phyloP scores from a whole-genome alignment of 805 yeast species.

The Ogataea salicorniae region DNA sequence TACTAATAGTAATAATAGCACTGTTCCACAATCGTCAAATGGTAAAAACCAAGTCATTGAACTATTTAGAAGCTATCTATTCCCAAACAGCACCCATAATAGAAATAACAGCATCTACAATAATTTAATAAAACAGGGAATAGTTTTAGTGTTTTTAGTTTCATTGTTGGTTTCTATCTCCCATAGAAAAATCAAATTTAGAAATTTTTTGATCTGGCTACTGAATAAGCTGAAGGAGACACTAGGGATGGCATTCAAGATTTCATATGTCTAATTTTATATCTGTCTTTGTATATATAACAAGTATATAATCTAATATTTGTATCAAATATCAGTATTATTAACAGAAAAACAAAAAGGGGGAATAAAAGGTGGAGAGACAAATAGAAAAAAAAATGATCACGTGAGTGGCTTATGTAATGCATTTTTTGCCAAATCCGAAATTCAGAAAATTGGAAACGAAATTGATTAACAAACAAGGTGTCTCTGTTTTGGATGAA shows the following conservation, averaged over 20 bases:
- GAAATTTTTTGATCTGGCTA: conserved; percentile 15
- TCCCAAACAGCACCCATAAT: not conserved
- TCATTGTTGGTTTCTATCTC: conserved; percentile 14
- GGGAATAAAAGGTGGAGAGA: not conserved
- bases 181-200: conserved; percentile 4
- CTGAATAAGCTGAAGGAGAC: conserved; percentile 16
- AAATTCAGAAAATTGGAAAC: no score
- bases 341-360: not conserved
- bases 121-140: conserved; percentile 9
- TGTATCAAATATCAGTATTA: not conserved
- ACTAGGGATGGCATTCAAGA: conserved; percentile 25
- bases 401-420: no score
- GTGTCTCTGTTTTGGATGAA: no score
- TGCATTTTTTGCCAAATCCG: no score
- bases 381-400: no score
- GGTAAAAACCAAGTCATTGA: not conserved
- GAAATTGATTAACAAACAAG: no score
- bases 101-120: conserved; percentile 1
- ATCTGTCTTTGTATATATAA: not conserved
- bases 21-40: not conserved
- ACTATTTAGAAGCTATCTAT: conserved; percentile 3
- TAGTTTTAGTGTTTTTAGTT: conserved; percentile 12
- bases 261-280: conserved; percentile 19
- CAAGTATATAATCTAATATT: not conserved
- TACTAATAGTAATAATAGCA: no score